A percentile compares a stretch with the other conserved stretches of the same genome.
These are phyloP conservation scores for Xylaria acuta DNA, from an alignment of 495 filamentous ascomycete species.

Conservation along the genomic window DNA sequence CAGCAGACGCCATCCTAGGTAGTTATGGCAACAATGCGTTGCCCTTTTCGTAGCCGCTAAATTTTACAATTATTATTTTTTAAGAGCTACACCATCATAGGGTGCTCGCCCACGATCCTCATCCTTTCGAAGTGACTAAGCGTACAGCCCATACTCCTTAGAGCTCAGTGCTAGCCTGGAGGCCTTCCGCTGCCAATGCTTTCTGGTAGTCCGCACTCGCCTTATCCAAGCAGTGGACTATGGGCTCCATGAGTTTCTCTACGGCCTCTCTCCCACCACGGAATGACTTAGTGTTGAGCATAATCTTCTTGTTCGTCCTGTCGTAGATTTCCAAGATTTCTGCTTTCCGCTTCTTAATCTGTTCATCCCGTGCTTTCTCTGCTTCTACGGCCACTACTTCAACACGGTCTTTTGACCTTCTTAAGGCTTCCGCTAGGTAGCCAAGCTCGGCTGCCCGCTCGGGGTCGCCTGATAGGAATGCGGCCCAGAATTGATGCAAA, in stretches of 20 bases:
- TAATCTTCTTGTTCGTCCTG: conserved; percentile 71
- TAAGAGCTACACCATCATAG: neutral
- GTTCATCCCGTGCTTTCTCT: conserved; percentile 70
- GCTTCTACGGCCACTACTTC: conserved; percentile 80
- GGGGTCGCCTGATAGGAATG: conserved; percentile 83
- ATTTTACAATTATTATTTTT: neutral
- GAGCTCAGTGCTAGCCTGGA: conserved; percentile 45
- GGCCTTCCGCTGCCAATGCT: conserved; percentile 65
- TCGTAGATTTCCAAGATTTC: conserved; percentile 71
- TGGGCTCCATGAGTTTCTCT: conserved; percentile 73
- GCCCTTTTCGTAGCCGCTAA: neutral
- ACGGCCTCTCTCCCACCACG: conserved; percentile 80
- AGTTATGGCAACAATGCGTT: too few relatives aligned
- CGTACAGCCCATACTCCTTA: conserved; percentile 15
- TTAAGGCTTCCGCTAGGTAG: conserved; percentile 77
- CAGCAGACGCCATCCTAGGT: neutral
- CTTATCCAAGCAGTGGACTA: conserved; percentile 67
- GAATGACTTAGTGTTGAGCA: conserved; percentile 66
- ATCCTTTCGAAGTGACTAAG: neutral
- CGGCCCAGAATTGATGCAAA: conserved; percentile 92
- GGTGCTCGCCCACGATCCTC: neutral
- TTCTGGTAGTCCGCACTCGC: conserved; percentile 69
- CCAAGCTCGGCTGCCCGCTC: conserved; percentile 76
- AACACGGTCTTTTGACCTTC: conserved; percentile 77
- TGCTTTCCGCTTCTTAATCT: conserved; percentile 67